Evolutionary conservation across 768 basidiomycete species (phyloP).

Genomic region (Serendipita sp.): DNA sequence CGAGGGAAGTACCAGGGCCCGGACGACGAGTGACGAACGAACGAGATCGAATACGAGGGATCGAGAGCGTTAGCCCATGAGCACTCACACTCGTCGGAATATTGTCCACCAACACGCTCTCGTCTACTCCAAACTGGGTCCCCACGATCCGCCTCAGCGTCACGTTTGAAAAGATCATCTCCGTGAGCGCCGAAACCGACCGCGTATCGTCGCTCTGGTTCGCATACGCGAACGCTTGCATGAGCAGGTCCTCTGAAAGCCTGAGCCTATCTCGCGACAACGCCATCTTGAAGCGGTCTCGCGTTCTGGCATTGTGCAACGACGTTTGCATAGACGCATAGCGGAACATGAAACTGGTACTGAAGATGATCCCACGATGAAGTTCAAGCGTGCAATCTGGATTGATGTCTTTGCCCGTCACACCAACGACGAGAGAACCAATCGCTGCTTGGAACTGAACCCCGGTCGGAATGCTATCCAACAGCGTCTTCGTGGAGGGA

Average conservation of each 20-base stretch:
- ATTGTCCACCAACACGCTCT: constrained; percentile 26
- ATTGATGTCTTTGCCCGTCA: constrained; percentile 70
- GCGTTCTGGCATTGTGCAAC: constrained; percentile 8
- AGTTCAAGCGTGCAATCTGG: constrained; percentile 47
- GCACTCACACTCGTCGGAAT: neutral
- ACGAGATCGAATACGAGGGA: neutral
- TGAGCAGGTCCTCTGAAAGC: constrained; percentile 34
- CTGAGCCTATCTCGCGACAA: constrained; percentile 33
- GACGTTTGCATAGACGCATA: constrained; percentile 33
- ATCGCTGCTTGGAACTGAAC: constrained; percentile 40
- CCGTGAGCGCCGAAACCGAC: constrained; percentile 27
- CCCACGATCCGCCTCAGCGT: constrained; percentile 46
- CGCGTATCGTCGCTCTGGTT: constrained; percentile 15
- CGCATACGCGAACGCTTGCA: constrained; percentile 29
- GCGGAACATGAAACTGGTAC: constrained; percentile 33
- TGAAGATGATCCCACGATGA: constrained; percentile 50
- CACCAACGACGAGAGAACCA: constrained; percentile 42
- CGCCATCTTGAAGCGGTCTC: constrained; percentile 6
- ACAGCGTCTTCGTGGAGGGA: constrained; percentile 12
- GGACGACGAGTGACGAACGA: neutral
- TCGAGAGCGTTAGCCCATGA: neutral
- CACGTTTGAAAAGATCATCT: constrained; percentile 30
- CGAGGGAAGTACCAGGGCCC: neutral
- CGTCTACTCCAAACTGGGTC: constrained; percentile 49
- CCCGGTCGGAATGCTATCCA: constrained; percentile 36